phyloP scores from a whole-genome alignment of 495 filamentous ascomycete species.

The Trichoderma parareesei region DNA sequence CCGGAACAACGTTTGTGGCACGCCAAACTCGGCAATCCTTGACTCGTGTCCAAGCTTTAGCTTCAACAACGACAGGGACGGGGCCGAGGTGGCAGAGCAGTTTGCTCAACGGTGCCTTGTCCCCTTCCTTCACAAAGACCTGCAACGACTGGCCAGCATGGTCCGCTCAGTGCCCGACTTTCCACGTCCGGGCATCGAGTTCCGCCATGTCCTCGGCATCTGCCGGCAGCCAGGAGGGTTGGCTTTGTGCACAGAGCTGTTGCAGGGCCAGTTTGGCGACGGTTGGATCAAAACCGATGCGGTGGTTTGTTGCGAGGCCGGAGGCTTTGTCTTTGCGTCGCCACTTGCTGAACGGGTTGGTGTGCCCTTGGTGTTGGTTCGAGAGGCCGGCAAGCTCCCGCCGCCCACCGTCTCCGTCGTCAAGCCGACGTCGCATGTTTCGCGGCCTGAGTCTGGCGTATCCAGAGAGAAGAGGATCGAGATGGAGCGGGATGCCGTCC shows the following conservation, averaged over 20 bases:
- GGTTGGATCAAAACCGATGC: conserved; percentile 41
- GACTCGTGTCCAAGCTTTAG: conserved; percentile 38
- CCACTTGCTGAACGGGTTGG: conserved; percentile 38
- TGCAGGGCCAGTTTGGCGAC: conserved; percentile 40
- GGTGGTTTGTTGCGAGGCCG: conserved; percentile 48
- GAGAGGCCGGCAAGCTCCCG: conserved; percentile 52
- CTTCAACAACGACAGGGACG: conserved; percentile 43
- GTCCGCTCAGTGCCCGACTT: conserved; percentile 43
- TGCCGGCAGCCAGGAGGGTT: conserved; percentile 47
- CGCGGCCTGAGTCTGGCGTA: conserved; percentile 31
- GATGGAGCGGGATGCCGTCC: conserved; percentile 41
- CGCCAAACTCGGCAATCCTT: conserved; percentile 24
- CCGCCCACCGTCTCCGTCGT: conserved; percentile 45
- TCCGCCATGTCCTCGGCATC: conserved; percentile 54
- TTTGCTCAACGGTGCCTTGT: conserved; percentile 43
- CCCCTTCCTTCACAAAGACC: conserved; percentile 41
- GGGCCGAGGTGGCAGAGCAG: conserved; percentile 27
- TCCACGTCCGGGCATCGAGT: conserved; percentile 44
- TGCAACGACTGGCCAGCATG: conserved; percentile 45
- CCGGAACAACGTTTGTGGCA: conserved; percentile 21
- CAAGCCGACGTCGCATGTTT: conserved; percentile 50
- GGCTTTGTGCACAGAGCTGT: conserved; percentile 44
- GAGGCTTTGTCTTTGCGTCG: conserved; percentile 52
- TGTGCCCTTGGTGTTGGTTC: conserved; percentile 46
- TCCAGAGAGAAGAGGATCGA: conserved; percentile 39